Evolutionary conservation across 2,329 filamentous ascomycete genomes (phyloP), one percentile per base, ranked within the genome.

Genomic region (Hymenoscyphus scutula): DNA sequence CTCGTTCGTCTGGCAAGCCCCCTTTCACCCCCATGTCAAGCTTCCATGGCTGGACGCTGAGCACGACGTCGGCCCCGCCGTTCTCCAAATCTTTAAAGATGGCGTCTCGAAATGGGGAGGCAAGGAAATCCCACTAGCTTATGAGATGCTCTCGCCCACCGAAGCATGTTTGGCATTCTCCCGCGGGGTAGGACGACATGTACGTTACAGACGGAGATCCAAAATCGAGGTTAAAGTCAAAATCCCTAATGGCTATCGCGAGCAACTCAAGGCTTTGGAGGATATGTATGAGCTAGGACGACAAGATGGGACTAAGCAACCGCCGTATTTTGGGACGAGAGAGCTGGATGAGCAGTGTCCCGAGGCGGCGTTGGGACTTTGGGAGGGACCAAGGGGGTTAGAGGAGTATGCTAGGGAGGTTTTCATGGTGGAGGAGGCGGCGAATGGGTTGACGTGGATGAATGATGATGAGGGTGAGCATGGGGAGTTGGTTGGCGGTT

Each of bases 401-500:
- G 92, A 97, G 74, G 95, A 98, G 76, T 99, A 98, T 75, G 94
- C 94, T 1, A 84, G 90, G 56, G 95, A 98, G 75, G 92, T 96
- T 30, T 98, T 98, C 71, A 91, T 92, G 0, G 83, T 97, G 13
- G 95, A 99, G 76, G 95, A 99, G 77, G 89, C 93, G 70, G 92
- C 92, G 34, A 98, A 98, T 74, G 94, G 94, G 5, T 79, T 95
- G 72, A 91, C 89, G 17, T 99, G 95, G 95, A 98, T 97, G 94
- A 74, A 83, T 53, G 81, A 84, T 4, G 82, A 83, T 4, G 81
- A 30, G 19, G 51, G 37, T 73, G 66, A 72, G 65, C 62, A 69
- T 34, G 63, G 74, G 66, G 73, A 63, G 10, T 48, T 59, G 5
- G 55, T 59, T 4, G 73, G 69, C 37, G 76, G 74, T 7, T 75